Evolutionary conservation across 2,329 filamentous ascomycete genomes (phyloP).

Genomic region (Monosporascus sp.): DNA sequence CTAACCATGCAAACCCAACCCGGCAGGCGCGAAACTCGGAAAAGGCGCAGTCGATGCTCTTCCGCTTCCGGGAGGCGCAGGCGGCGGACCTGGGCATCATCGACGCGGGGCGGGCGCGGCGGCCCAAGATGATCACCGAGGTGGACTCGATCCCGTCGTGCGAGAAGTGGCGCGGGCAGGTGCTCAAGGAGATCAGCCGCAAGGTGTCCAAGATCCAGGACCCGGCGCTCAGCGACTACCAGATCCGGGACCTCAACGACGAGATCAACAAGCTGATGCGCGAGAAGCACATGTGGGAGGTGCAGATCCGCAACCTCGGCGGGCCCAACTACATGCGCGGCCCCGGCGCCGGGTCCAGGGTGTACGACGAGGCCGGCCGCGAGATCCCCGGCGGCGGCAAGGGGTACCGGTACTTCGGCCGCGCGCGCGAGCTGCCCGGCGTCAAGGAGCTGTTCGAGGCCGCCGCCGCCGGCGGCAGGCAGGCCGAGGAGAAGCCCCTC

Average conservation of each 20-base stretch:
- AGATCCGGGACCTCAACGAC: slow-evolving; percentile 96
- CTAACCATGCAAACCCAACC: slow-evolving; percentile 1
- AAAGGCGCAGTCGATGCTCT: slow-evolving; percentile 99
- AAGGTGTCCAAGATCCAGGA: slow-evolving; percentile 98
- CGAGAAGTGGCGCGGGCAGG: slow-evolving; percentile 97
- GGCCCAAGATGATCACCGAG: slow-evolving; percentile 85
- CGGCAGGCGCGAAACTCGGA: slow-evolving; percentile 86
- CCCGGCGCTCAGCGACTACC: slow-evolving; percentile 83
- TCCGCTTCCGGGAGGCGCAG: slow-evolving; percentile 97
- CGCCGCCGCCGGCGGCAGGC: slow-evolving; percentile 44
- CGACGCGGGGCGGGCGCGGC: slow-evolving; percentile 82
- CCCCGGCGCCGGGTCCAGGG: slow-evolving; percentile 44
- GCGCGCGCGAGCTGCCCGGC: slow-evolving; percentile 83
- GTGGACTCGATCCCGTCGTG: slow-evolving; percentile 78
- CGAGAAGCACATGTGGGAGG: slow-evolving; percentile 99
- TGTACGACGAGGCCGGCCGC: slow-evolving; percentile 68
- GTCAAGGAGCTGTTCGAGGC: slow-evolving; percentile 96
- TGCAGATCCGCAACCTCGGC: slow-evolving; percentile 91
- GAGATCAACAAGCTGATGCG: slow-evolving; percentile 99
- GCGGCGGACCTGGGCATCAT: slow-evolving; percentile 94
- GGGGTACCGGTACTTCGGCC: slow-evolving; percentile 90
- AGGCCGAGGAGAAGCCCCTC: slow-evolving; percentile 53
- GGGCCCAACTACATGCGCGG: slow-evolving; percentile 94
- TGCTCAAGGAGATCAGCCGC: slow-evolving; percentile 92
- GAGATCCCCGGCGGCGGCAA: slow-evolving; percentile 74